Evolutionary conservation across 2,329 filamentous ascomycete genomes (phyloP).

Genomic region (Aspergillus sojae): DNA sequence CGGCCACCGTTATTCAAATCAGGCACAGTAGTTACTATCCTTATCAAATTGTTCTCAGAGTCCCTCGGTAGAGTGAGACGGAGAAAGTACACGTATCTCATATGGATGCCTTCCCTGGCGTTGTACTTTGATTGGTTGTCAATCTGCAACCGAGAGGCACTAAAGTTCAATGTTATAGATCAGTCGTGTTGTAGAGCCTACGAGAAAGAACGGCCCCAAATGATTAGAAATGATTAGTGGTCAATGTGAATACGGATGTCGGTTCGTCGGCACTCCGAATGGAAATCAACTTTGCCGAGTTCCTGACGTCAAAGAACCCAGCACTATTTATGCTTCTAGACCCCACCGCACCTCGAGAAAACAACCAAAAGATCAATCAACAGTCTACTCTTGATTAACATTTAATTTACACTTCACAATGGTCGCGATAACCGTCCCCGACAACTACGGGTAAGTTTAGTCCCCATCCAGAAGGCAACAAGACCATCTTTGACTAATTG

Average conservation of each 20-base stretch:
- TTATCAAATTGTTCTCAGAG: neutral
- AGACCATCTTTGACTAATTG: neutral
- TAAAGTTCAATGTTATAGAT: neutral
- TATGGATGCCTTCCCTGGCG: neutral
- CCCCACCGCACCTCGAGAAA: neutral
- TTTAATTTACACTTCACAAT: slow-evolving; percentile 28
- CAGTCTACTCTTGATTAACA: neutral
- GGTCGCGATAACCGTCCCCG: slow-evolving; percentile 48
- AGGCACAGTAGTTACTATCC: neutral
- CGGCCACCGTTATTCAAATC: neutral
- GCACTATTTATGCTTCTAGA: neutral
- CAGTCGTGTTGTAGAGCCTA: neutral
- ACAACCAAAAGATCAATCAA: neutral
- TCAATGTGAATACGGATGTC: neutral
- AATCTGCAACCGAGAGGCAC: neutral
- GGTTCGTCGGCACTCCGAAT: slow-evolving; percentile 3
- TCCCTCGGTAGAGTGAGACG: neutral
- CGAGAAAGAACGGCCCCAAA: neutral
- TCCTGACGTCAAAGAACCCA: neutral
- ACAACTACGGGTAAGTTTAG: slow-evolving; percentile 51
- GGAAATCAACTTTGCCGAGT: neutral
- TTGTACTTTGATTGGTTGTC: neutral
- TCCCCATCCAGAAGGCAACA: neutral
- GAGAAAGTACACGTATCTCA: neutral
- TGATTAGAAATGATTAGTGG: neutral